Evolutionary conservation across 768 basidiomycete species (phyloP), one percentile per base, ranked within the genome.

Genomic region (Tulasnella sp.): DNA sequence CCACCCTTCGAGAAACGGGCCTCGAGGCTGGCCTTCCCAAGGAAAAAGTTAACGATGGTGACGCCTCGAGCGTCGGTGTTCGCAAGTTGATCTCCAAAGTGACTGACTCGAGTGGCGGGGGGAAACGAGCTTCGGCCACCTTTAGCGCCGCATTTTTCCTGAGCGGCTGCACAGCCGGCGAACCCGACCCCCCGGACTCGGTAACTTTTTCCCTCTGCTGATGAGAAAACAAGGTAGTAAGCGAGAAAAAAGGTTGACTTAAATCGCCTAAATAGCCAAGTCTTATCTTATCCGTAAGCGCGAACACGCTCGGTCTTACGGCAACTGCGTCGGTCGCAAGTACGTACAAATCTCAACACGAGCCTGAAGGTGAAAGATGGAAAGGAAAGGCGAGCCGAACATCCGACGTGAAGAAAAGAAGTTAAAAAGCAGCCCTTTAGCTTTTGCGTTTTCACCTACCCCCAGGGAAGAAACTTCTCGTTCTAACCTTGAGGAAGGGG

Each of bases 211-310:
- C 52, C 21, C 52, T 52, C 52, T 52, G 52, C 18, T n/a, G n/a
- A 34, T n/a, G 58, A 31, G n/a, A 31, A 62, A 31, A 62, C 42
- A 42, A 42, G 16, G 44, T 14, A 44, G 44, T 44, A 44, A 44
- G 44, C 44, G 31, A 62, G n/a, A 34, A 27, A 36, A 36, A 27
- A 68, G 62, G 27, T 68, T 68, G 62, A 68, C 62, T 27, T 68
- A 68, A 68, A 68, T 68, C 62, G 62, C 62, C 62, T 68, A 68
- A 44, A 68, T 68, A 68, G 62, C 62, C 27, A 36, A 68, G 62
- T 36, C 62, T 68, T 68, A 68, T 68, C 62, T 68, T 68, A 68
- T 68, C 62, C 62, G 31, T 68, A 36, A 36, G 27, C 31, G 34
- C 27, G 44, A 44, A 44, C 62, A 27, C 27, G 31, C 62, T 68